Percentiles rank a stretch among this genome's conserved stretches.
These are phyloP conservation scores for Suillus subluteus DNA, from an alignment of 768 basidiomycete genomes.

Conservation along the genomic window DNA sequence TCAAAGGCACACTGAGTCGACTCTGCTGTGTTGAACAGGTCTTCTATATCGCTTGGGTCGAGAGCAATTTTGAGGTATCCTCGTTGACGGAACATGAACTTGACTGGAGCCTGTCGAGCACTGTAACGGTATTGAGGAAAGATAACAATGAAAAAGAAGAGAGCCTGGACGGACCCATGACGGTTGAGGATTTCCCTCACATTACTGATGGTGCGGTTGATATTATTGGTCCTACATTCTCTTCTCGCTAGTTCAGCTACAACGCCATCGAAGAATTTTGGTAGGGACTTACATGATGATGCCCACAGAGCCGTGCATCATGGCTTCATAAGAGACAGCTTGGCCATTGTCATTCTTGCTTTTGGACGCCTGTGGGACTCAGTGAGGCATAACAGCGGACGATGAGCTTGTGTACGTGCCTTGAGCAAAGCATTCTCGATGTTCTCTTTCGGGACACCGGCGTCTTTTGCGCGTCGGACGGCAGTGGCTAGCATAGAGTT, in stretches of 20 bases:
- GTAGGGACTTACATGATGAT: slow-evolving; percentile 57
- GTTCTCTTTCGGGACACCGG: slow-evolving; percentile 70
- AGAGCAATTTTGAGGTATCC: slow-evolving; percentile 54
- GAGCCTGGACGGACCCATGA: slow-evolving; percentile 44
- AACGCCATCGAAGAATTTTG: neutral
- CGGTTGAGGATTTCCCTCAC: slow-evolving; percentile 54
- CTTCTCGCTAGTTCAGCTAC: slow-evolving; percentile 34
- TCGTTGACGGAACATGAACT: slow-evolving; percentile 63
- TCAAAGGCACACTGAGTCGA: slow-evolving; percentile 42
- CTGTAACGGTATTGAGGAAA: slow-evolving; percentile 34
- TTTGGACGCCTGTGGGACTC: slow-evolving; percentile 41
- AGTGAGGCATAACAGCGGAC: neutral
- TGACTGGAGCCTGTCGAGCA: slow-evolving; percentile 63
- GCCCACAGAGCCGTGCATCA: slow-evolving; percentile 61
- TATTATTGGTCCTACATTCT: slow-evolving; percentile 67
- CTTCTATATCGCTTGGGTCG: slow-evolving; percentile 34
- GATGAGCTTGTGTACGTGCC: slow-evolving; percentile 35
- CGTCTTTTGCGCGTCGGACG: slow-evolving; percentile 57
- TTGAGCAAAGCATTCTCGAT: slow-evolving; percentile 63
- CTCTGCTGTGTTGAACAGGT: slow-evolving; percentile 38
- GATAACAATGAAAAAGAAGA: neutral
- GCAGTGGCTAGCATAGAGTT: slow-evolving; percentile 57
- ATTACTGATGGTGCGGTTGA: slow-evolving; percentile 61
- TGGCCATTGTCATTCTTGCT: slow-evolving; percentile 54
- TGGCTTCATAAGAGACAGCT: slow-evolving; percentile 60